Evolutionary conservation across 805 yeast species (phyloP), one percentile per base, ranked within the genome.

Genomic region (Starmera dryadoides): DNA sequence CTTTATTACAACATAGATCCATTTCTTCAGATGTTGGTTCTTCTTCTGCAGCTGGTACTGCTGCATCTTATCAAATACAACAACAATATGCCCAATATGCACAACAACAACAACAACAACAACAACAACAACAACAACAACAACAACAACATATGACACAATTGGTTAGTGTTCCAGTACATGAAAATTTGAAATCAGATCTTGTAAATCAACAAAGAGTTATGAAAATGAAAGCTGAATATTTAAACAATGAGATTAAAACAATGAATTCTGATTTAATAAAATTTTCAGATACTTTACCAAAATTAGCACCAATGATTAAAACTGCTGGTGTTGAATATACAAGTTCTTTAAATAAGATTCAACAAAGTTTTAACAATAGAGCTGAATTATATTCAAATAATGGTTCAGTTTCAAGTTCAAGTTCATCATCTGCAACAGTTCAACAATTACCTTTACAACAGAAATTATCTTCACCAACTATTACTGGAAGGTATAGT

Each of bases 1-100:
- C 39, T 22, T 21, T 37, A 18, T 20, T 37, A 30, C 57, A 59
- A 33, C 56, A 60, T 14, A 64, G 65, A n/a, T 30, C 20, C 23
- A 19, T 21, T 21, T 21, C 23, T 9, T 21, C 23, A n/a, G n/a
- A n/a, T n/a, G n/a, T n/a, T n/a, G n/a, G n/a, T n/a, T n/a, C n/a
- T n/a, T n/a, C n/a, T n/a, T n/a, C n/a, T n/a, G n/a, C n/a, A n/a
- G n/a, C n/a, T n/a, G n/a, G n/a, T n/a, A n/a, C 32, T 31, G 25
- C 25, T 28, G 19, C 25, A 18, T n/a, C 4, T 28, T 14, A n/a
- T 29, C 35, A 29, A 7, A 14, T 22, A 11, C 33, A 20, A 21
- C 45, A 36, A 23, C 58, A 44, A 21, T 39, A 38, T n/a, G 34
- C 20, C 28, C 42, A 23, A 23, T 39, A 36, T 7, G 33, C 34